Base-by-base conservation (phyloP, 2,329 filamentous ascomycete species). In the Fonsecaea monophora region DNA sequence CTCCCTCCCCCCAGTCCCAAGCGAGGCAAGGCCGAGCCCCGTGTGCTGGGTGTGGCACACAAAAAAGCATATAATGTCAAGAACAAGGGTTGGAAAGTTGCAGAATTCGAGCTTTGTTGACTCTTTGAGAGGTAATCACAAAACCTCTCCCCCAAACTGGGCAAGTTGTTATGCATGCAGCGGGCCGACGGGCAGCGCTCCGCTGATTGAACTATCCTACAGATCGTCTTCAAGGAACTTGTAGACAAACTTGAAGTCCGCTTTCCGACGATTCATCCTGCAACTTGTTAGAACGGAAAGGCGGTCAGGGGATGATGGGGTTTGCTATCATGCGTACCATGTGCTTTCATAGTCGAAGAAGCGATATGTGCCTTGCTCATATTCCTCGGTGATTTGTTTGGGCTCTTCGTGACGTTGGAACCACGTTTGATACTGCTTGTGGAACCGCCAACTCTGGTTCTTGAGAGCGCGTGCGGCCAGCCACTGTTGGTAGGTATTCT, bases 281-380 rank as follows among this genome's bases (percentile, higher is more conserved):
- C 45, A 25, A 15, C 13, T 53, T 34, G 64, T 69, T 71, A 69
- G 65, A 66, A 68, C 72, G 25, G 50, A 66, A 40, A 35, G 65
- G 72, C 58, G 72, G 68, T 69, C 60, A 65, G 64, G 68, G 21
- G 25, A 25, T 1, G 25, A 25, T 25, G 25, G 38, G 34, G 32
- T 58, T 50, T 50, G 70, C 38, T 48, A 56, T 34, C 64, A 61
- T 48, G 83, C 91, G 81, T 82, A 97, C 95, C 95, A 99, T 76
- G 95, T 99, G 80, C 92, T 96, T 82, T 99, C 95, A 77, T 99
- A 99, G 81, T 99, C 95, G 79, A 99, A 99, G 84, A 99, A 99
- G 59, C 95, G 90, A 83, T 99, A 99, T 30, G 95, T 99, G 70
- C 95, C 95, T 81, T 99, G 95, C 82, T 99, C 95, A 77, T 92